These are phyloP conservation scores for Russula sp. DNA, from an alignment of 768 basidiomycete genomes.

Conservation along the genomic window DNA sequence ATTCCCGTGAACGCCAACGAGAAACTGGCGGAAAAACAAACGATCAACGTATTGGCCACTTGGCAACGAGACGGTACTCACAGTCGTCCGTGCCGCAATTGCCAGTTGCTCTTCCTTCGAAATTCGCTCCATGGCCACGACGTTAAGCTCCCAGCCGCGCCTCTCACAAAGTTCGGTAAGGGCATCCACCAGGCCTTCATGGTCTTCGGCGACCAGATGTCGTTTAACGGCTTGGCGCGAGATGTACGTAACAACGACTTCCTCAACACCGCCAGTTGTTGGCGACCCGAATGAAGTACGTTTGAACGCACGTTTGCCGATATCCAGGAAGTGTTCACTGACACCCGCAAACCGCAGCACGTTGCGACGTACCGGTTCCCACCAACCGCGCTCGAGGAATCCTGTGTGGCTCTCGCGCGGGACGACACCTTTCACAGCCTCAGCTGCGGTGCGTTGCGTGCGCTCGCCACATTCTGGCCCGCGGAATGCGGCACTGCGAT, in stretches of 20 bases:
- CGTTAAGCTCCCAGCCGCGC: constrained; percentile 56
- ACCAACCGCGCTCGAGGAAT: constrained; percentile 56
- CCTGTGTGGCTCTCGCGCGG: constrained; percentile 45
- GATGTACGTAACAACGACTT: constrained; percentile 70
- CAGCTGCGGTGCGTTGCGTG: constrained; percentile 70
- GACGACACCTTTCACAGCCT: constrained; percentile 44
- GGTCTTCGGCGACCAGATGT: constrained; percentile 54
- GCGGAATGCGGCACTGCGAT: constrained; percentile 74
- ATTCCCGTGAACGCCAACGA: constrained; percentile 48
- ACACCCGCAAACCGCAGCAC: constrained; percentile 68
- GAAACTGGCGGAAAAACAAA: constrained; percentile 15
- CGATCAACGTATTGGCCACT: neutral
- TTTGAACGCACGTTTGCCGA: constrained; percentile 31
- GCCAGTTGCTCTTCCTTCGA: constrained; percentile 71
- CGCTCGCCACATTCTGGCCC: constrained; percentile 58
- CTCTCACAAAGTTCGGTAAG: constrained; percentile 51
- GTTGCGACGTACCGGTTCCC: constrained; percentile 67
- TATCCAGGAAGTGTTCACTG: constrained; percentile 37
- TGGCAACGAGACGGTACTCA: constrained; percentile 37
- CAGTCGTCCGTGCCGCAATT: constrained; percentile 65
- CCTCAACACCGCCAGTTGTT: constrained; percentile 34
- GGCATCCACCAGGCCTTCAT: constrained; percentile 50
- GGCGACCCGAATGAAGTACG: constrained; percentile 12
- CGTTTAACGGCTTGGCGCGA: constrained; percentile 59
- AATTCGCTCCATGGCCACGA: constrained; percentile 61